Percentiles rank a stretch among this genome's conserved stretches.
phyloP scores from a whole-genome alignment of 73 alveolate species.

The Stentor coeruleus region DNA sequence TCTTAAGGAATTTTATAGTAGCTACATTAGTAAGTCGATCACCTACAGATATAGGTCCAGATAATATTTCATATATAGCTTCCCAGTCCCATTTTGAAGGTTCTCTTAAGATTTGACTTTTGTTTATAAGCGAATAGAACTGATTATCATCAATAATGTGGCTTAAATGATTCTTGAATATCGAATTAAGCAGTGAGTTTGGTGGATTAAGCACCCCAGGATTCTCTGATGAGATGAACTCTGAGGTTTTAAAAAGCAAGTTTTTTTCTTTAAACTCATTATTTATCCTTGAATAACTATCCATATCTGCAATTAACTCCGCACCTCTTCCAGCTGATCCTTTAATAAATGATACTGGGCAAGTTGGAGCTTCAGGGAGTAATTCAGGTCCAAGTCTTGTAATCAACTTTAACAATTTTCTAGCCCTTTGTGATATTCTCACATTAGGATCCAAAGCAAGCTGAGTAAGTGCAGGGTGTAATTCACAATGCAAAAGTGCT shows the following conservation, averaged over 20 bases:
- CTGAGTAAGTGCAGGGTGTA: not conserved
- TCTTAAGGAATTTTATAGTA: not conserved
- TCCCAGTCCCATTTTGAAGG: conserved; percentile 29
- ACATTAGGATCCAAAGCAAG: not conserved
- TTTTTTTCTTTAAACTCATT: not conserved
- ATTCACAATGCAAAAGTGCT: not conserved
- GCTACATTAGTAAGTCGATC: not conserved
- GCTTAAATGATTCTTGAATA: not conserved
- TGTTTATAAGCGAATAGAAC: not conserved
- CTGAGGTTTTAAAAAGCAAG: not conserved
- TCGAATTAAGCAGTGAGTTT: not conserved
- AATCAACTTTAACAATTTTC: not conserved
- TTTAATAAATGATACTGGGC: not conserved
- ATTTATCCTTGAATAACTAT: not conserved
- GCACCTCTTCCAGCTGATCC: not conserved
- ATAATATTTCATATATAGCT: not conserved
- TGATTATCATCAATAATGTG: not conserved
- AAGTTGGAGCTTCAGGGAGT: conserved; percentile 1
- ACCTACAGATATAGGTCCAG: not conserved
- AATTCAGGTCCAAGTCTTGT: conserved; percentile 2
- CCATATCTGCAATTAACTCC: not conserved
- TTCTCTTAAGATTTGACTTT: conserved; percentile 9
- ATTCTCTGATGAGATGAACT: not conserved
- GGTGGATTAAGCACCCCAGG: not conserved
- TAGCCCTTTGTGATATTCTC: not conserved